These are phyloP conservation scores for Mitragyna speciosa DNA, from an alignment of 257 asterid genomes.

Conservation along the genomic window DNA sequence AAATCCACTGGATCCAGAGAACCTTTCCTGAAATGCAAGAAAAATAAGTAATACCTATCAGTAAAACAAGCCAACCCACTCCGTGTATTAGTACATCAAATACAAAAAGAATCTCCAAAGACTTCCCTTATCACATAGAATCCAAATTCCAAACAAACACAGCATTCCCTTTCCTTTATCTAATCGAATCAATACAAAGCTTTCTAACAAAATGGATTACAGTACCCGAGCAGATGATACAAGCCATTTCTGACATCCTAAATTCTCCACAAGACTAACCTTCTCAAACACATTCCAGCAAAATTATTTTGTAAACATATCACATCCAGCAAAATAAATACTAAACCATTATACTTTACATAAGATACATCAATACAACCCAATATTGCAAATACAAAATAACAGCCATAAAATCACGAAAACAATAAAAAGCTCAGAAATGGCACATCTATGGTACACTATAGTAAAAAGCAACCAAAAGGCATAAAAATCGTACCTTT, in stretches of 20 bases:
- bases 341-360: neutral
- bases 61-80: neutral
- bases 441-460: neutral
- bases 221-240: neutral
- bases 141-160: too few species aligned
- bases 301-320: neutral
- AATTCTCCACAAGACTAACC: neutral
- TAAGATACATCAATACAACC: neutral
- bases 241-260: neutral
- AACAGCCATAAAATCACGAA: neutral
- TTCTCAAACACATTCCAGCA: neutral
- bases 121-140: neutral
- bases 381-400: neutral
- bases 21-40: conserved; percentile 23
- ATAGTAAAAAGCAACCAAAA: neutral
- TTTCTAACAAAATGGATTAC: neutral
- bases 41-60: neutral
- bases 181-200: neutral
- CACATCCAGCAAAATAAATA: neutral
- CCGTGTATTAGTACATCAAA: neutral
- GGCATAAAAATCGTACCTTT: conserved; percentile 21
- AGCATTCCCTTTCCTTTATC: neutral
- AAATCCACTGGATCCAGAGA: conserved; percentile 17
- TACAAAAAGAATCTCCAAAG: neutral
- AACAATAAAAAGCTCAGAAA: neutral